Base-by-base conservation (phyloP, 23 red algal species). In the Gracilaria vermiculophylla region DNA sequence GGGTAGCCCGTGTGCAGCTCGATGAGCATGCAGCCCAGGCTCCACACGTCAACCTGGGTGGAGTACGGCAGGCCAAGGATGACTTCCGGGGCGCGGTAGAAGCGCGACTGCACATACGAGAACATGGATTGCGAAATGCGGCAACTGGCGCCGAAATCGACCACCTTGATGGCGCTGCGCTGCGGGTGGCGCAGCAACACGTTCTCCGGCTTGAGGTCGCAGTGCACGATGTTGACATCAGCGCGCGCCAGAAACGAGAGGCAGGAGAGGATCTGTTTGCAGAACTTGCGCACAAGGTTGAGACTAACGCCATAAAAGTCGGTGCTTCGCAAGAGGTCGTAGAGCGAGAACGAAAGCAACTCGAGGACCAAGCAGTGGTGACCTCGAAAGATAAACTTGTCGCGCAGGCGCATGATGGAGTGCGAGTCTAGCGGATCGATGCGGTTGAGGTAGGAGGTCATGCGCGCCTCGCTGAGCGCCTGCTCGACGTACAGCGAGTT, bases 131-230 rank as follows among this genome's bases (percentile, higher is more conserved):
- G 33, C 15, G 76, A 66, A 31, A 94, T 80, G 31, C 83, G 91
- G 77, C 87, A 94, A 39, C 88, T 89, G 57, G 97, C 94, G 34
- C 93, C 97, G 81, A 99, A 99, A 42, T 99, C 97, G 17, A 99
- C 92, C 49, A 95, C 80, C 85, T 96, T 99, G 87, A 99, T 91
- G 37, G 90, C 90, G 50, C 90, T 93, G n/a, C 90, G 79, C 53
- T 97, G 88, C 29, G 82, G 76, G 76, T 92, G 94, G 32, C 90
- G 71, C 17, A 99, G 76, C 27, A 99, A 72, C 23, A 99, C 87
- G 81, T 99, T 99, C 76, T 99, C 97, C 44, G 97, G 97, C 67
- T 99, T 99, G 69, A 99, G 81, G 72, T 99, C 97, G 76, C 93
- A 94, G 75, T 99, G 97, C 45, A 92, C 92, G 81, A 99, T 94